Percentiles rank a stretch among this genome's conserved stretches.
Evolutionary conservation across 805 yeast species (phyloP).

Genomic region (Zygoascus tannicola): DNA sequence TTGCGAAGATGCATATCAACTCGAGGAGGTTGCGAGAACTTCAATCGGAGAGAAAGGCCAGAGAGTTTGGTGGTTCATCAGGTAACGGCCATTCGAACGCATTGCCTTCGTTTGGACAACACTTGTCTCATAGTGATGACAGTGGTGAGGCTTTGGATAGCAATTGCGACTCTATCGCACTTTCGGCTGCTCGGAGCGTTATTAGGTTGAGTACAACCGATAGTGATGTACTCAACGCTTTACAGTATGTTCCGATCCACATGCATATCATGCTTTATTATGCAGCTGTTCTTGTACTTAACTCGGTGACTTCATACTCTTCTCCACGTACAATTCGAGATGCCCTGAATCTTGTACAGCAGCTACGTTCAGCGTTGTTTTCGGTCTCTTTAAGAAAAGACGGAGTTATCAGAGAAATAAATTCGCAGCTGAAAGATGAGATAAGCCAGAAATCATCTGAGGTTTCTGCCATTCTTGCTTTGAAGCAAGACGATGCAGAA

Average conservation of each 20-base stretch:
- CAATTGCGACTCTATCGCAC: constrained; percentile 33
- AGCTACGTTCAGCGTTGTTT: constrained; percentile 7
- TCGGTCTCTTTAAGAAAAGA: constrained; percentile 4
- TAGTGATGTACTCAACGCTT: constrained; percentile 44
- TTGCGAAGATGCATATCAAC: constrained; percentile 67
- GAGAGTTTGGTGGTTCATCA: background rate
- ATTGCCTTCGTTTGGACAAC: background rate
- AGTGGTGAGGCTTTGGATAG: constrained; percentile 7
- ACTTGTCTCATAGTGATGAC: background rate
- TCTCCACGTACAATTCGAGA: constrained; percentile 5
- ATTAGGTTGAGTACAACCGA: constrained; percentile 51
- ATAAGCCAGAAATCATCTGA: constrained; percentile 7
- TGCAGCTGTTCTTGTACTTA: constrained; percentile 47
- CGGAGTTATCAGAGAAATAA: constrained; percentile 7
- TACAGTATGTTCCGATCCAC: constrained; percentile 62
- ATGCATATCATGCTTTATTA: constrained; percentile 63
- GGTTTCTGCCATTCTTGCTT: background rate
- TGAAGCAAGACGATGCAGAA: constrained; percentile 4
- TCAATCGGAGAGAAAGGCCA: constrained; percentile 19
- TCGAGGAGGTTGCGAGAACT: constrained; percentile 26
- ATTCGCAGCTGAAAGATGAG: constrained; percentile 7
- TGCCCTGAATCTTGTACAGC: constrained; percentile 9
- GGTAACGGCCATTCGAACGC: background rate
- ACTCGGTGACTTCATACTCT: constrained; percentile 14
- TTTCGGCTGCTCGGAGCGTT: constrained; percentile 55